Base-by-base conservation (phyloP, 2,329 filamentous ascomycete genomes). In the Xylariaceae sp. region DNA sequence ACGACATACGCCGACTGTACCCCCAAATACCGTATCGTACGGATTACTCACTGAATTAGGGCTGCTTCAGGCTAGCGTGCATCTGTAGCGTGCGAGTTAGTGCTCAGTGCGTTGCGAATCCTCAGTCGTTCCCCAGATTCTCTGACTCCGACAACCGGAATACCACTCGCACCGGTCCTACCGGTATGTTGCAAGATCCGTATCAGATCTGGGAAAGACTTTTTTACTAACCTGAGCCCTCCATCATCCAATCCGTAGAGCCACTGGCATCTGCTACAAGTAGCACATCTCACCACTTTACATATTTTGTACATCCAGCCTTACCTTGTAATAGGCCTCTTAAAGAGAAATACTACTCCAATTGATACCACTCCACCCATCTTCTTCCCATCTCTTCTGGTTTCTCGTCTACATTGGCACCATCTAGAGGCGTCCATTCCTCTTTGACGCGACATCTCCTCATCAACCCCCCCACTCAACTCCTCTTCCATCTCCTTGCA, bases 141-240 rank as follows among this genome's bases (percentile, higher is more conserved):
- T 55, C 56, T 45, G 50, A 42, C 62, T 58, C 68, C 68, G 68
- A 70, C 68, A 69, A 69, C 68, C 68, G 68, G 68, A 67, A 57
- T 23, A n/a, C 51, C 48, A 44, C 49, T 53, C 23, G 11, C 2
- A 13, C 23, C 18, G 48, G 8, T 50, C 10, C 9, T 49, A 49
- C 15, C 7, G 10, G 2, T 18, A 5, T 34, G 18, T 30, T n/a
- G 5, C 11, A 35, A 11, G 10, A 35, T 51, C 49, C 3, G 11
- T 6, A 2, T 35, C 49, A 51, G 23, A 30, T 34, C 48, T 35
- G 13, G 17, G n/a, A 5, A 18, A 51, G 30, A 51, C 49, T 51
- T 51, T 30, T 51, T 51, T 34, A 50, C 11, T 13, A 49, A 4
- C 23, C 23, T n/a, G 42, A 45, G 11, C 11, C 37, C 37, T 13